Evolutionary conservation across 148 eudicot species (phyloP).

Genomic region (Nepenthes gracilis): DNA sequence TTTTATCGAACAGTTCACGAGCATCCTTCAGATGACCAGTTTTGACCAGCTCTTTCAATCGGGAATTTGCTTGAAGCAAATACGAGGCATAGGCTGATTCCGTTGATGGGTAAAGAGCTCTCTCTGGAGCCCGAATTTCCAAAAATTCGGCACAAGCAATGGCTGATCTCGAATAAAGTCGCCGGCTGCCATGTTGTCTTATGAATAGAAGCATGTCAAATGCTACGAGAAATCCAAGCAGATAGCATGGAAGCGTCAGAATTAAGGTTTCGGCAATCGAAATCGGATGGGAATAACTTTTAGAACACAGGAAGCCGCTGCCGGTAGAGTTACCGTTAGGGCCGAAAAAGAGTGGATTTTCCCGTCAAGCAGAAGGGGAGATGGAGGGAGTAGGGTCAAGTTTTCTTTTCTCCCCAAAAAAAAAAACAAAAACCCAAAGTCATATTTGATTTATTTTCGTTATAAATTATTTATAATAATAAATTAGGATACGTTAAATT

Average conservation of each 20-base stretch:
- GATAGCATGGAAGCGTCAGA: background rate
- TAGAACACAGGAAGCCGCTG: too few species aligned
- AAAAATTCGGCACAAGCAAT: conserved; percentile 13
- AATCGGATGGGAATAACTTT: too few species aligned
- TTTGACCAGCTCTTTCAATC: conserved; percentile 36
- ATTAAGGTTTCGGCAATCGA: too few species aligned
- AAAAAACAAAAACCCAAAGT: too few species aligned
- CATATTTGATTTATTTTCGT: too few species aligned
- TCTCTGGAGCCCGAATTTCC: conserved; percentile 3
- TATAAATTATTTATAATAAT: too few species aligned
- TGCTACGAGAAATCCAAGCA: background rate
- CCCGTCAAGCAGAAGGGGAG: too few species aligned
- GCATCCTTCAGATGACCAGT: conserved; percentile 44
- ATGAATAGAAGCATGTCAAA: background rate
- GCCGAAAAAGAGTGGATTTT: too few species aligned
- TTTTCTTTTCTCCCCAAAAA: too few species aligned
- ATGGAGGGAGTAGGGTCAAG: too few species aligned
- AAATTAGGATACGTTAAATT: too few species aligned
- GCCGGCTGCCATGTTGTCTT: background rate
- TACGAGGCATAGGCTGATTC: conserved; percentile 11
- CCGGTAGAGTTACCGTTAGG: too few species aligned
- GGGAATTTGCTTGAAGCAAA: conserved; percentile 30
- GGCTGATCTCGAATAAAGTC: conserved; percentile 10
- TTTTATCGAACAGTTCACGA: conserved; percentile 53
- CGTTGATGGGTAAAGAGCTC: background rate